These are phyloP conservation scores for Zelonia costaricensis DNA, from an alignment of 208 protist genomes.

Conservation along the genomic window DNA sequence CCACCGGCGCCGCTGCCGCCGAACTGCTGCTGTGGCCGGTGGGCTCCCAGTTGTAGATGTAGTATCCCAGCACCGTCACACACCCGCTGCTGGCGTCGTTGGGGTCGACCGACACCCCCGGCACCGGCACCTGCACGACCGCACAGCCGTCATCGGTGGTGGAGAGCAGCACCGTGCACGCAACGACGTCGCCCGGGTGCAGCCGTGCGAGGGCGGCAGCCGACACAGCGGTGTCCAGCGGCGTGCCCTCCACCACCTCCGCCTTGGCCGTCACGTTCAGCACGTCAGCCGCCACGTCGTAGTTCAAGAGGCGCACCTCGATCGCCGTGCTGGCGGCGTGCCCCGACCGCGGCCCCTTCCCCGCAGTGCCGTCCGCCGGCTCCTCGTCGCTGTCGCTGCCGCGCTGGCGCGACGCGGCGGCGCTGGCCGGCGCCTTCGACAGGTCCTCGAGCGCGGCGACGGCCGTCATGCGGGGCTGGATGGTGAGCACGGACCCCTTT, in stretches of 20 bases:
- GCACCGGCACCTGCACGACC: conserved; percentile 65
- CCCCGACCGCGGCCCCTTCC: neutral
- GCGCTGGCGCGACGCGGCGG: neutral
- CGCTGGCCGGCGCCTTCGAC: conserved; percentile 3
- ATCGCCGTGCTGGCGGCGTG: conserved; percentile 14
- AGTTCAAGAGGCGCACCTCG: conserved; percentile 85
- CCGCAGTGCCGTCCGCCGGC: neutral
- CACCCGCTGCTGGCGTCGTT: neutral
- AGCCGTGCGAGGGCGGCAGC: conserved; percentile 38
- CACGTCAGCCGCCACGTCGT: conserved; percentile 67
- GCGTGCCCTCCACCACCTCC: conserved; percentile 73
- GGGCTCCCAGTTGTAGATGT: conserved; percentile 62
- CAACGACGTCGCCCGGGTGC: conserved; percentile 41
- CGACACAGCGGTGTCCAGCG: conserved; percentile 46
- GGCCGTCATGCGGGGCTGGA: conserved; percentile 58
- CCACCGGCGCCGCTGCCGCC: conserved; percentile 36
- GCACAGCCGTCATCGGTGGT: conserved; percentile 83
- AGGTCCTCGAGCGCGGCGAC: conserved; percentile 71
- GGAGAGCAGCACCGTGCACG: conserved; percentile 66
- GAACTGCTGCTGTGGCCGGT: too few relatives aligned
- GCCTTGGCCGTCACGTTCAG: conserved; percentile 69
- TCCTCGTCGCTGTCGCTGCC: conserved; percentile 1
- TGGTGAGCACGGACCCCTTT: conserved; percentile 63
- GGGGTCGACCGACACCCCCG: neutral
- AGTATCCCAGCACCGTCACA: conserved; percentile 73